phyloP scores from a whole-genome alignment of 371 early-diverging fungal genomes.

The Rhizopus microsporus region DNA sequence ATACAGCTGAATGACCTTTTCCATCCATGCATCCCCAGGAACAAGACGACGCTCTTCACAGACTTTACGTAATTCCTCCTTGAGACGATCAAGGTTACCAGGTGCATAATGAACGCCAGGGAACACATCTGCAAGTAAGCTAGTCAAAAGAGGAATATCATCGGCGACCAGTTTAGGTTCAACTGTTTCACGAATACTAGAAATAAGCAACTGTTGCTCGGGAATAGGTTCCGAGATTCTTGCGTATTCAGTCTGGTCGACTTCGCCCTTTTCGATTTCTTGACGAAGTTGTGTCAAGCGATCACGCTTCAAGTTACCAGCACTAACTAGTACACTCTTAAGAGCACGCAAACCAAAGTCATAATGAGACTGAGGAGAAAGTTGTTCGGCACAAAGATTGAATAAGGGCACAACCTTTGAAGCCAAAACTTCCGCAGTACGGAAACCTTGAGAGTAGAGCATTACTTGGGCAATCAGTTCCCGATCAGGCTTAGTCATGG shows the following conservation, averaged over 20 bases:
- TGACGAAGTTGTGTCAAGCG: conserved; percentile 61
- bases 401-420: conserved; percentile 97
- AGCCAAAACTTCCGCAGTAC: conserved; percentile 91
- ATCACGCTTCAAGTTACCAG: conserved; percentile 97
- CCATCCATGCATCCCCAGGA: conserved; percentile 85
- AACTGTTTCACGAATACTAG: conserved; percentile 94
- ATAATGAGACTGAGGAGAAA: conserved; percentile 95
- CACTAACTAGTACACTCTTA: conserved; percentile 97
- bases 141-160: conserved; percentile 87
- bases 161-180: conserved; percentile 96
- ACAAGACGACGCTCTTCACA: conserved; percentile 81
- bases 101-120: conserved; percentile 90
- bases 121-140: conserved; percentile 93
- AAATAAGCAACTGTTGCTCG: conserved; percentile 93
- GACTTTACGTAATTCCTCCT: conserved; percentile 74
- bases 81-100: conserved; percentile 76
- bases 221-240: conserved; percentile 67
- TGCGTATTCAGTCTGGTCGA: conserved; percentile 46
- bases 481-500: conserved; percentile 98
- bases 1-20: conserved; percentile 95
- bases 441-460: conserved; percentile 98
- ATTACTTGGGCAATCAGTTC: conserved; percentile 98
- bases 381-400: conserved; percentile 91
- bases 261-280: conserved; percentile 41
- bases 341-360: conserved; percentile 99